Conservation (phyloP, 2,329 filamentous ascomycete genomes). For the Penicillium oxalicum region DNA sequence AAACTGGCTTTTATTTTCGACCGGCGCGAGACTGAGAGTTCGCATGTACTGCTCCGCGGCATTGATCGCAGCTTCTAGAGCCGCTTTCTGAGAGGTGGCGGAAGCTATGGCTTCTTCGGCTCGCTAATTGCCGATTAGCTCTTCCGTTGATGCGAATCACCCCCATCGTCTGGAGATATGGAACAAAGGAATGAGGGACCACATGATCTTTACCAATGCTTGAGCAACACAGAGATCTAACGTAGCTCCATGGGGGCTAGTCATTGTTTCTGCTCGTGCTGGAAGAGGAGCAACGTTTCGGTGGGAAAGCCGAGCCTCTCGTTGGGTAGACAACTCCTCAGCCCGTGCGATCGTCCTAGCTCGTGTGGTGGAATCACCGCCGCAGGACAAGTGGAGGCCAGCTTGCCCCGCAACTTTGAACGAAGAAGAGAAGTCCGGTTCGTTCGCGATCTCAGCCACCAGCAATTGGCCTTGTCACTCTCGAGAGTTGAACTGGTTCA, state of each 20-base stretch:
- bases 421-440: no score
- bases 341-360: conserved; percentile 1
- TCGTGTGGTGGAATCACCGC: not conserved
- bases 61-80: conserved; percentile 67
- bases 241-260: conserved; percentile 21
- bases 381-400: not conserved
- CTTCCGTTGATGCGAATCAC: not conserved
- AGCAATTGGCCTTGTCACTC: no score
- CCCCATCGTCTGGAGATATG: not conserved
- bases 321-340: conserved; percentile 1
- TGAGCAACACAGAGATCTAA: conserved; percentile 25
- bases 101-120: conserved; percentile 49
- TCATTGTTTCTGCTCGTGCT: conserved; percentile 22
- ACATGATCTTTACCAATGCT: conserved; percentile 25
- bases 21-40: conserved; percentile 58
- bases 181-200: not conserved
- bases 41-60: conserved; percentile 78
- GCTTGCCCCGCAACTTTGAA: no score
- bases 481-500: no score
- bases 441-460: not conserved
- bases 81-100: conserved; percentile 54
- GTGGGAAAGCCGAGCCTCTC: conserved; percentile 7
- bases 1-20: conserved; percentile 59
- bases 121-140: conserved; percentile 41
- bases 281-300: not conserved